phyloP scores from a whole-genome alignment of 371 early-diverging fungal genomes.

The Mucor velutinosus region DNA sequence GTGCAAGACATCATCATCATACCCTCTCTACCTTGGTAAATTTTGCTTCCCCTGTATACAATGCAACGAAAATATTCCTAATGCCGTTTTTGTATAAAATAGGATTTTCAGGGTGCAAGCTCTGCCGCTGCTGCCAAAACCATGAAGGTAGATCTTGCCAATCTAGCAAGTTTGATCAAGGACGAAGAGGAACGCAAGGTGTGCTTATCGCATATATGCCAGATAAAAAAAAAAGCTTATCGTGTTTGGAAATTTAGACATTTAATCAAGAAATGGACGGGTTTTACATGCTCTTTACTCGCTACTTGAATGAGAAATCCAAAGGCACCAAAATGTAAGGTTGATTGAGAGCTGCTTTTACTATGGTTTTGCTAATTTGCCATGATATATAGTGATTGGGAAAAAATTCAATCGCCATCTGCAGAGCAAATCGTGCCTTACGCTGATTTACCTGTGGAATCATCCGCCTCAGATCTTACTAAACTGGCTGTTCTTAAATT shows the following conservation, averaged over 20 bases:
- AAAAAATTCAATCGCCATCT: conserved; percentile 89
- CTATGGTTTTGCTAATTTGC: neutral
- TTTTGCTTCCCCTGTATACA: neutral
- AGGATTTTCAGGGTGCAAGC: conserved; percentile 71
- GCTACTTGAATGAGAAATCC: conserved; percentile 82
- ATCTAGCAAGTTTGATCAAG: conserved; percentile 51
- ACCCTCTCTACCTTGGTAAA: conserved; percentile 59
- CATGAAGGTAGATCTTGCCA: conserved; percentile 65
- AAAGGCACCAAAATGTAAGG: conserved; percentile 85
- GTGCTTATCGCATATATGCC: conserved; percentile 3
- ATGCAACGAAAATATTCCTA: neutral
- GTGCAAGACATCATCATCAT: conserved; percentile 53
- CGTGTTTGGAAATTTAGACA: neutral
- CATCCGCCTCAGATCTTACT: conserved; percentile 63
- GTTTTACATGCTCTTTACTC: conserved; percentile 88
- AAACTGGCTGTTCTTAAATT: conserved; percentile 99
- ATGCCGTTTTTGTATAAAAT: neutral
- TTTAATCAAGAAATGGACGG: conserved; percentile 83
- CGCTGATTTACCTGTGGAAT: conserved; percentile 58
- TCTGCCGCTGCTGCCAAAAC: conserved; percentile 69
- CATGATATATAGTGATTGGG: conserved; percentile 77
- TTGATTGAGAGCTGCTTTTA: neutral
- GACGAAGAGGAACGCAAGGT: conserved; percentile 62
- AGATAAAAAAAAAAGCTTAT: neutral
- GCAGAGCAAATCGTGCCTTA: conserved; percentile 86